Base-by-base conservation (phyloP, 176 grass and related monocot genomes). In the Guadua angustifolia region DNA sequence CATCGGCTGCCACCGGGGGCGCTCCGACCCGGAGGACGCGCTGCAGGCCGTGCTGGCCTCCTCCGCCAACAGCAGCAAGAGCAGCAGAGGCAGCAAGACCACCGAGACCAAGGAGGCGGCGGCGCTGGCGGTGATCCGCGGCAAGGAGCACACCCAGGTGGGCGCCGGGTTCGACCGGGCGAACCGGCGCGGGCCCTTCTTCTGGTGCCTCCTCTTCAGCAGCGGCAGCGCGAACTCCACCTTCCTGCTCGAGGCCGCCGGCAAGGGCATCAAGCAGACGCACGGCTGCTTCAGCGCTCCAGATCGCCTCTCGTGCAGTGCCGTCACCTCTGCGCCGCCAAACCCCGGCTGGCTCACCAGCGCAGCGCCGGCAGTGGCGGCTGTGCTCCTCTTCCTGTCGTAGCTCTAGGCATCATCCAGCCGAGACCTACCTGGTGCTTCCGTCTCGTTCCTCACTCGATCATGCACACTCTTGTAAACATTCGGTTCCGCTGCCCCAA, bases 161-260 rank as follows among this genome's bases (percentile, higher is more conserved):
- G 95, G 95, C 73, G 93, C 85, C 5, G 95, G 72, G 0, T 84
- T 91, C 74, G 83, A 90, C 46, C 68, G 90, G 25, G 91, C 36
- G 22, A 82, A 66, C 74, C 84, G 81, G 8, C 88, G 75, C n/a
- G 90, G 90, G n/a, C 87, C 94, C 7, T 92, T 85, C 84, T 93
- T 98, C 79, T 95, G 95, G 95, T 92, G 91, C 78, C 70, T 95
- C 61, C 88, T 98, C 70, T 93, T 95, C 75, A 98, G 89, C 83
- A 85, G 79, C 59, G 91, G 92, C 67, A 92, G 74, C 39, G 47
- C 85, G 57, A 90, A 89, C 71, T 83, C 88, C 45, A 98, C 75
- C 55, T 95, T 98, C 85, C 79, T 74, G 69, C 85, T 98, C 9
- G 95, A 95, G 79, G 91, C 87, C 71, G 89, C 81, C 49, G 88